Evolutionary conservation across 2,329 filamentous ascomycete genomes (phyloP), one percentile per base, ranked within the genome.

Genomic region (Diaporthe citrichinensis): DNA sequence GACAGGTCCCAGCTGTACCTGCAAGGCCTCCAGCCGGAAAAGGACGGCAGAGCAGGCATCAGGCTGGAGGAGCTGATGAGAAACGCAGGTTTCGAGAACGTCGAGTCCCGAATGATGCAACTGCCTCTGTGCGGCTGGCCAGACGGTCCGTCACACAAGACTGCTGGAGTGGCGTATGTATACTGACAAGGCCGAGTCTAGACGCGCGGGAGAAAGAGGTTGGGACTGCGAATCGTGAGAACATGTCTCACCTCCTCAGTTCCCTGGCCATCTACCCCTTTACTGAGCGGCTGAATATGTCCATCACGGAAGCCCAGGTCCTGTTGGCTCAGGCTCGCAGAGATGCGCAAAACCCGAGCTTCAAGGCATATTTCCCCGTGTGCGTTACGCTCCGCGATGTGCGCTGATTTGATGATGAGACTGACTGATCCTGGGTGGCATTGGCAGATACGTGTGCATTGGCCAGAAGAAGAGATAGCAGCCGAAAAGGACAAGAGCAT

Each of bases 41-140:
- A 95, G 79, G 91, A 95, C 79, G 90, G 92, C 28, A 88, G 93
- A 73, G 90, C 90, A 44, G 90, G 92, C 15, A 85, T 92, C 72
- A 90, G 89, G 58, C 83, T 95, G 76, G 87, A 87, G n/a, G 84
- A 80, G 25, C 88, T 91, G 84, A 88, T 94, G 85, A 85, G 84
- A 59, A 86, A 86, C 61, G 90, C 91, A 10, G 94, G 94, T 0
- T 92, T 95, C 80, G 89, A 89, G 8, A 91, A 94, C 51, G 88
- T 95, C 55, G 92, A 94, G 80, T 87, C 88, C 12, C 88, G 86
- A 68, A 89, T 94, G 84, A 88, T 95, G 76, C 91, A 88, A 69
- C 82, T 95, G 69, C 93, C 92, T 23, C 90, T 94, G 82, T 94
- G 92, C 81, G 90, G 86, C 41, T 95, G 94, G 94, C 87, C 92